Evolutionary conservation across 805 yeast species (phyloP).

Genomic region (Candida verbasci): DNA sequence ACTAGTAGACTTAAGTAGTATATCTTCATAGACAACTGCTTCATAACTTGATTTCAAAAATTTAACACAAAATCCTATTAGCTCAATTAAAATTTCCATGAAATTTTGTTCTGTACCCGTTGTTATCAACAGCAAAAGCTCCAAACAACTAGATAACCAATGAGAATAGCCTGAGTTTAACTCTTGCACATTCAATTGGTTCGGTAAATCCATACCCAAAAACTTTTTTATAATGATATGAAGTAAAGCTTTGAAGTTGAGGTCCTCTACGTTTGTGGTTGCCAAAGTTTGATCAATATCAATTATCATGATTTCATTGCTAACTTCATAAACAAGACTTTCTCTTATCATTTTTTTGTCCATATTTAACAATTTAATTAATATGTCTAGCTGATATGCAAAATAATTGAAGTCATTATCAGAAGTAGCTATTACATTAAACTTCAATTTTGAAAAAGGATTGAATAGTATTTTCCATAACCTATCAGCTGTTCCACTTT

Average conservation of each 20-base stretch:
- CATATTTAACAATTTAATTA: conserved; percentile 49
- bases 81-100: conserved; percentile 35
- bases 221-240: too few species aligned
- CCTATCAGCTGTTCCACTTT: conserved; percentile 55
- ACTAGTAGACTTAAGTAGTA: conserved; percentile 23
- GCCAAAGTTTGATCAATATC: background rate
- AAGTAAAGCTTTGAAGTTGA: background rate
- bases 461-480: conserved; percentile 56
- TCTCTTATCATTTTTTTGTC: conserved; percentile 41
- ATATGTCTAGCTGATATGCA: conserved; percentile 53
- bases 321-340: conserved; percentile 50
- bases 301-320: too few species aligned
- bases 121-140: conserved; percentile 38
- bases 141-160: conserved; percentile 37
- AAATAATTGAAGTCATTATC: conserved; percentile 62
- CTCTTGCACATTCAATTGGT: conserved; percentile 8
- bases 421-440: conserved; percentile 18
- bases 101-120: conserved; percentile 59
- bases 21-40: conserved; percentile 20
- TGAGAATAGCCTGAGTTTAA: conserved; percentile 14
- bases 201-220: too few species aligned
- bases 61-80: conserved; percentile 33
- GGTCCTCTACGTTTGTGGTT: background rate
- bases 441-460: conserved; percentile 35
- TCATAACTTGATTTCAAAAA: conserved; percentile 10